Conservation (phyloP, 192 early-diverging fungal species). For the Coemansia sp. region DNA sequence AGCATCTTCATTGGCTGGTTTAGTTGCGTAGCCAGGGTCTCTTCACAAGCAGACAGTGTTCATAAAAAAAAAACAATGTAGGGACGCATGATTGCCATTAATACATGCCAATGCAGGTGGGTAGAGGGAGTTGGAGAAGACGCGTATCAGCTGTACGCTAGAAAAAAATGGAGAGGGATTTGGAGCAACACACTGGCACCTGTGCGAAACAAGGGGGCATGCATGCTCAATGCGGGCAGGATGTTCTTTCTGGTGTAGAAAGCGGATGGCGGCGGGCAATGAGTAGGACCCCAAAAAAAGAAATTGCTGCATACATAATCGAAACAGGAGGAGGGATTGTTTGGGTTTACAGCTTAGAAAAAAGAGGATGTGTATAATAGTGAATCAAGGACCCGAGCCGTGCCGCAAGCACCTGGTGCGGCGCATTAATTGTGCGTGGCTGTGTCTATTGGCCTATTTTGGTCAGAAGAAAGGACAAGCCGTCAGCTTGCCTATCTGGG, state of each 20-base stretch:
- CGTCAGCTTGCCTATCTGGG: not conserved
- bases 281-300: not conserved
- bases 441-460: constrained; percentile 10
- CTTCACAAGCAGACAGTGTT: not conserved
- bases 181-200: not conserved
- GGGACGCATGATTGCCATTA: constrained; percentile 1
- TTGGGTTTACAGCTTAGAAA: not conserved
- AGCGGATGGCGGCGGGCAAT: not conserved
- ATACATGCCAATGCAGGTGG: constrained; percentile 13
- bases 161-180: not conserved
- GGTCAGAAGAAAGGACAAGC: not conserved
- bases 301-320: constrained; percentile 9
- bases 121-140: constrained; percentile 11
- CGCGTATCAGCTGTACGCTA: not conserved
- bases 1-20: not conserved
- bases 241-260: not conserved
- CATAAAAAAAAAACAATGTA: not conserved
- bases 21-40: not conserved
- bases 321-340: constrained; percentile 6
- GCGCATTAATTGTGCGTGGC: constrained; percentile 11
- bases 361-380: not conserved
- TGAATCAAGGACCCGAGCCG: constrained; percentile 7
- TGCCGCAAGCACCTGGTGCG: constrained; percentile 1
- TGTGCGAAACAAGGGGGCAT: not conserved
- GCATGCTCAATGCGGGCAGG: not conserved